Evolutionary conservation across 768 basidiomycete genomes (phyloP).

Genomic region (Lactarius pseudohatsudake): DNA sequence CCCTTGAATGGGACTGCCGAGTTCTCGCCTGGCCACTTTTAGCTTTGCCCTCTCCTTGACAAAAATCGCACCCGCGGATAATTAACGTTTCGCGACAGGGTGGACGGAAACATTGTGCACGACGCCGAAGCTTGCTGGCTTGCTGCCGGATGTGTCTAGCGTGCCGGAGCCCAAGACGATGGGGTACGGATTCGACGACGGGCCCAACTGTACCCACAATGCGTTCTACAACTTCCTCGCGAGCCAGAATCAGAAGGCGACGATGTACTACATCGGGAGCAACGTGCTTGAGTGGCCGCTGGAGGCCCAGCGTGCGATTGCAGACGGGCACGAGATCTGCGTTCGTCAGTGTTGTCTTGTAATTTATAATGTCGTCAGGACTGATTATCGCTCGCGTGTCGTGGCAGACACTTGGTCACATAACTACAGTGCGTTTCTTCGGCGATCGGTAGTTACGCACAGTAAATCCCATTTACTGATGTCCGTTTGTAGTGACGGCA

Average conservation of each 20-base stretch:
- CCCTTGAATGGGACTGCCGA: neutral
- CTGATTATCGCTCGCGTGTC: neutral
- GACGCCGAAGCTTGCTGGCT: slow-evolving; percentile 45
- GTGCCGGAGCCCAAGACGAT: slow-evolving; percentile 58
- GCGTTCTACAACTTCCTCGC: slow-evolving; percentile 56
- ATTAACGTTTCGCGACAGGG: slow-evolving; percentile 31
- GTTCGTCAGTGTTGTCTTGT: slow-evolving; percentile 46
- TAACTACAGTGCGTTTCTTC: slow-evolving; percentile 38
- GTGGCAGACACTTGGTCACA: slow-evolving; percentile 51
- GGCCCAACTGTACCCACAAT: slow-evolving; percentile 65
- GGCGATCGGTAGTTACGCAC: too few species aligned
- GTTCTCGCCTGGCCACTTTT: neutral
- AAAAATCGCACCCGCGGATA: neutral
- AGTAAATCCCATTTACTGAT: neutral
- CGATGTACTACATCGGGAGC: slow-evolving; percentile 63
- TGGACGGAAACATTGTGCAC: slow-evolving; percentile 48
- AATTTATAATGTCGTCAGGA: neutral
- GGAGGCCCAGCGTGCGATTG: slow-evolving; percentile 52
- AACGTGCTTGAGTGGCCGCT: slow-evolving; percentile 57
- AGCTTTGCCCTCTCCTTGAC: neutral
- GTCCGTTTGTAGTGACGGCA: slow-evolving; percentile 47
- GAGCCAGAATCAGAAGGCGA: slow-evolving; percentile 58
- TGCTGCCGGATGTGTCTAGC: slow-evolving; percentile 45
- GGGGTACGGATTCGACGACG: slow-evolving; percentile 64
- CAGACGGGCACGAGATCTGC: slow-evolving; percentile 56